phyloP scores from a whole-genome alignment of 345 rosid genomes.

The Barbarea vulgaris region DNA sequence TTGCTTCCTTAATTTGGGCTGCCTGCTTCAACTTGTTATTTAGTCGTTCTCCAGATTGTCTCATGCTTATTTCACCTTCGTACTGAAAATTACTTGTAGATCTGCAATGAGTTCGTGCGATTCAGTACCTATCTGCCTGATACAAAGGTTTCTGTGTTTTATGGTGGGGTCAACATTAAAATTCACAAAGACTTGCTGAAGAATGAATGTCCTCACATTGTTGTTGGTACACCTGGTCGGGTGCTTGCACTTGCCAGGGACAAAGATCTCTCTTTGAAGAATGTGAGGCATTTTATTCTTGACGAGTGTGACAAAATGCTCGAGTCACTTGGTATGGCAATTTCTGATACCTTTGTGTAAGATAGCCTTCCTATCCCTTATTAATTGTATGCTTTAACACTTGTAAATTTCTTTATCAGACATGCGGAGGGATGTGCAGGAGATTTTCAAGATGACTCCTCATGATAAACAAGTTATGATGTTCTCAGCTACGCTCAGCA shows the following conservation, averaged over 20 bases:
- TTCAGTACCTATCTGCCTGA: conserved; percentile 94
- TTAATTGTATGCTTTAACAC: background rate
- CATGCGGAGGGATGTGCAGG: conserved; percentile 98
- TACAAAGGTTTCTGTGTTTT: conserved; percentile 88
- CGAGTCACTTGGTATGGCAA: conserved; percentile 80
- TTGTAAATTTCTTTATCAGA: conserved; percentile 44
- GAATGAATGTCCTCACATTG: conserved; percentile 98
- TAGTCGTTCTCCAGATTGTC: background rate
- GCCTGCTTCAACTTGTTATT: background rate
- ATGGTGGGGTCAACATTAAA: conserved; percentile 92
- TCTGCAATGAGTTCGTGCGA: conserved; percentile 95
- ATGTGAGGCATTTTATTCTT: conserved; percentile 98
- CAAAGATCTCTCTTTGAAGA: conserved; percentile 91
- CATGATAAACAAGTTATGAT: conserved; percentile 99
- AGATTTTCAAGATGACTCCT: conserved; percentile 97
- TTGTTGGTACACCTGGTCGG: conserved; percentile 97
- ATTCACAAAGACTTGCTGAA: conserved; percentile 86
- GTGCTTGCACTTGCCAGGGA: conserved; percentile 88
- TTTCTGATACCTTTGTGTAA: background rate
- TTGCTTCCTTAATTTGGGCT: background rate
- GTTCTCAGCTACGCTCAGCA: conserved; percentile 99
- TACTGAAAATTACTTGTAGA: conserved; percentile 46
- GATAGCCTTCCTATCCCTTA: background rate
- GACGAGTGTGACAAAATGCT: conserved; percentile 99
- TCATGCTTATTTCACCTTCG: background rate